phyloP scores from a whole-genome alignment of 2,329 filamentous ascomycete species.

The Exophiala bonariae region DNA sequence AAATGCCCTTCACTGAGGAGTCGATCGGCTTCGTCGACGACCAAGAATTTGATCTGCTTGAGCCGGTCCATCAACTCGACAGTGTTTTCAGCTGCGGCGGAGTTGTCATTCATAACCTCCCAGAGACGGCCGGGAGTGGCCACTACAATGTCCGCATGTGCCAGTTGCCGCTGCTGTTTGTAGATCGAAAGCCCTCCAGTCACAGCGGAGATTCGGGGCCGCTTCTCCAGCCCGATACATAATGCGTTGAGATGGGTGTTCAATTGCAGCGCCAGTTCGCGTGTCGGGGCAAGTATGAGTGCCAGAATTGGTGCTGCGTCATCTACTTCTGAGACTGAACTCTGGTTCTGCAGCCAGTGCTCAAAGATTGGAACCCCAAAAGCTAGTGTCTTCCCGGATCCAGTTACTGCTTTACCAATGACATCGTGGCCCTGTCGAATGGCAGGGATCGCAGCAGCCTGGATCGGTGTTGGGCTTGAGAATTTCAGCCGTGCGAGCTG shows the following conservation, averaged over 20 bases:
- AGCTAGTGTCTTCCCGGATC: constrained; percentile 93
- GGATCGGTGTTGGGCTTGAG: constrained; percentile 76
- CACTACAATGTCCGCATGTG: constrained; percentile 86
- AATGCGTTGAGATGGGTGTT: constrained; percentile 77
- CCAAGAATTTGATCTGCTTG: constrained; percentile 74
- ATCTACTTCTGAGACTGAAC: neutral
- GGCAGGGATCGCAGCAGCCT: constrained; percentile 75
- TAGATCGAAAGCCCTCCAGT: constrained; percentile 92
- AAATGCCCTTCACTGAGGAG: constrained; percentile 91
- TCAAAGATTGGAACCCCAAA: constrained; percentile 94
- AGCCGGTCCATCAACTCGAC: constrained; percentile 69
- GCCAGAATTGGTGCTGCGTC: constrained; percentile 58
- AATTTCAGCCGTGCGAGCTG: constrained; percentile 81
- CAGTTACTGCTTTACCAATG: constrained; percentile 92
- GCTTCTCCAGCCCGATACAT: constrained; percentile 64
- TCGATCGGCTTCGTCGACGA: constrained; percentile 92
- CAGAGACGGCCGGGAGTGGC: constrained; percentile 89
- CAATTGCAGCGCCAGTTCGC: constrained; percentile 92
- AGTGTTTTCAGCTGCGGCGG: constrained; percentile 11
- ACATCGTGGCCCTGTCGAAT: constrained; percentile 84
- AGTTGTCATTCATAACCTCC: constrained; percentile 81
- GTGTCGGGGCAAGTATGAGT: constrained; percentile 83
- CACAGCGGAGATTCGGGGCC: constrained; percentile 71
- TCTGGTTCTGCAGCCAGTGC: constrained; percentile 58
- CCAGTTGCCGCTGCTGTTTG: constrained; percentile 85